These are phyloP conservation scores for Pseudoperonospora humuli DNA, from an alignment of 352 stramenopile species.

Conservation along the genomic window DNA sequence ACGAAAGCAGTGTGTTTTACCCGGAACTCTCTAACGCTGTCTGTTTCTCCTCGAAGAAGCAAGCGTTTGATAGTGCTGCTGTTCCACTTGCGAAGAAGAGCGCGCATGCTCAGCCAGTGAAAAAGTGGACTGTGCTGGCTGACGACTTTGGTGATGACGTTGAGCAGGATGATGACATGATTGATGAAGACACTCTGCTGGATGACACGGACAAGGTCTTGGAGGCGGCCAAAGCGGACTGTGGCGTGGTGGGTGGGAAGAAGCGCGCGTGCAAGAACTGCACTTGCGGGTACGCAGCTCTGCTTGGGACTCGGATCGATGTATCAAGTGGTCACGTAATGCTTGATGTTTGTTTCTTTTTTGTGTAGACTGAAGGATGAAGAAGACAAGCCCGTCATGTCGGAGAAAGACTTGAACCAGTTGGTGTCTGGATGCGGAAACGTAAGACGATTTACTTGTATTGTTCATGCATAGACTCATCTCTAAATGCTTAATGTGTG, in stretches of 20 bases:
- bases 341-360: conserved; percentile 1
- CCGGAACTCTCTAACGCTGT: conserved; percentile 29
- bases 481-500: conserved; percentile 3
- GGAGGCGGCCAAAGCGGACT: conserved; percentile 58
- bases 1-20: conserved; percentile 33
- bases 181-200: conserved; percentile 79
- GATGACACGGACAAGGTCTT: conserved; percentile 81
- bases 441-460: conserved; percentile 26
- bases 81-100: conserved; percentile 45
- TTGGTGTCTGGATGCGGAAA: conserved; percentile 82
- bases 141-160: conserved; percentile 57
- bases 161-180: conserved; percentile 59
- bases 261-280: conserved; percentile 95
- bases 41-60: conserved; percentile 63
- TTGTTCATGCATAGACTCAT: not conserved
- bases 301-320: not conserved
- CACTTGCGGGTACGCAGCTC: conserved; percentile 83
- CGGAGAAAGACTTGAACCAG: conserved; percentile 59
- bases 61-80: conserved; percentile 42
- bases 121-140: conserved; percentile 67
- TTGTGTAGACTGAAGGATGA: conserved; percentile 52
- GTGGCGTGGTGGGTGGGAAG: conserved; percentile 81
- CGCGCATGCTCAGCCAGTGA: conserved; percentile 24
- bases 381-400: conserved; percentile 64
- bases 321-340: not conserved